phyloP scores from a whole-genome alignment of 2,329 filamentous ascomycete genomes.

The Colletotrichum scovillei region DNA sequence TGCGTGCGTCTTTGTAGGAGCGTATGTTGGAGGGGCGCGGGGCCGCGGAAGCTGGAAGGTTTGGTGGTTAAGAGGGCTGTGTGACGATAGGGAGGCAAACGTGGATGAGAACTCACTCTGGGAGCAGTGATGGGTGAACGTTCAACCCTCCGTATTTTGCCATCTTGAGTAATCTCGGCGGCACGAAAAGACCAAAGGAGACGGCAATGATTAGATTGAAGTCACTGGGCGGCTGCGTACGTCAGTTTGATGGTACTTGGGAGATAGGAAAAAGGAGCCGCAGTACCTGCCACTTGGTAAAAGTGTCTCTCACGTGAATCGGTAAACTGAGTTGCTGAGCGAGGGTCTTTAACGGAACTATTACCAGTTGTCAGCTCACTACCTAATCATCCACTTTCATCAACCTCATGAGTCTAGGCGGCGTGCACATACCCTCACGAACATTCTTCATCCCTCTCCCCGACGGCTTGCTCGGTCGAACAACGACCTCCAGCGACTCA shows the following conservation, averaged over 20 bases:
- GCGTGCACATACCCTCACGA: slow-evolving; percentile 65
- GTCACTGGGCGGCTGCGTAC: slow-evolving; percentile 62
- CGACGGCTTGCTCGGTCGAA: slow-evolving; percentile 80
- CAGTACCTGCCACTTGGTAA: slow-evolving; percentile 81
- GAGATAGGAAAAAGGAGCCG: slow-evolving; percentile 1
- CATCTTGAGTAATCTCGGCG: slow-evolving; percentile 75
- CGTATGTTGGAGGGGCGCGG: slow-evolving; percentile 89
- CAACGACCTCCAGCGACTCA: slow-evolving; percentile 85
- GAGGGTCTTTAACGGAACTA: slow-evolving; percentile 79
- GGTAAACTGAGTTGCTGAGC: slow-evolving; percentile 73
- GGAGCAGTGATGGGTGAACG: slow-evolving; percentile 90
- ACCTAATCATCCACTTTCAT: background rate
- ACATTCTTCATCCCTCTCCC: slow-evolving; percentile 79
- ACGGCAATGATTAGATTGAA: slow-evolving; percentile 90
- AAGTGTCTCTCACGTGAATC: slow-evolving; percentile 83
- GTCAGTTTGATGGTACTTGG: slow-evolving; percentile 1
- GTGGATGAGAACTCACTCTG: slow-evolving; percentile 67
- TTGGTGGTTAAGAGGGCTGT: slow-evolving; percentile 15
- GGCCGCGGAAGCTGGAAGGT: slow-evolving; percentile 75
- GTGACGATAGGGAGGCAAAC: background rate
- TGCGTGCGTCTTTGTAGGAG: slow-evolving; percentile 70
- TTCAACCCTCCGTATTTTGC: slow-evolving; percentile 90
- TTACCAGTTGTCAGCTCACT: background rate
- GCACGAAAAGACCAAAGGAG: slow-evolving; percentile 93
- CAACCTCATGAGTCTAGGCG: background rate